Base-by-base conservation (phyloP, 192 early-diverging fungal genomes). In the Glomus cerebriforme region DNA sequence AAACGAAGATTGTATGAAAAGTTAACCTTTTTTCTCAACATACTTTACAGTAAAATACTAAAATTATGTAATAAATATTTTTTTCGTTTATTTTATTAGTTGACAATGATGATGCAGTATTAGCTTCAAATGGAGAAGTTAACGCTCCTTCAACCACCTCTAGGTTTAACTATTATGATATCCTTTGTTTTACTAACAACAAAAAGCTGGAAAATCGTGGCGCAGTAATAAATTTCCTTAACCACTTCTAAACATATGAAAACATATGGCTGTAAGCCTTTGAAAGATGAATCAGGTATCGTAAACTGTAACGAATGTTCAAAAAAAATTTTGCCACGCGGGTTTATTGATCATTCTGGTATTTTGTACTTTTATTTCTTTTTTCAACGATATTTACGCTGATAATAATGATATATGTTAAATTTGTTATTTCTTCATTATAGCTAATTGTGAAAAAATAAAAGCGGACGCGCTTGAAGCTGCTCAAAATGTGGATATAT, bases 291-390 rank as follows among this genome's bases (percentile, higher is more conserved):
- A 15, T 63, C 88, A 24, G 85, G 90, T 12, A 79, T 92, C 8
- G 90, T 95, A 27, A 85, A 83, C 17, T 95, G 94, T 81, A 89
- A 88, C 26, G 73, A 75, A 17, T 95, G 94, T 76, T 49, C 84
- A 22, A 91, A 91, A 71, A 86, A 91, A 8, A 78, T 95, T 34
- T 74, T 94, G 15, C 85, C 92, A 9, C 88, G 84, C 24, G 88
- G 84, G 9, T 90, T 93, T 60, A 83, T 85, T 24, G 83, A 87
- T 7, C 94, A 95, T 80, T 37, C 86, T 80, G 88, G 91, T 91
- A 84, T 35, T 68, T 68, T 68, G 31, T 68, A 34, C 34, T 39
- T 68, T 68, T n/a, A 8, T 12, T 68, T 39, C 9, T 43, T 39
- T 31, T 19, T 68, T 35, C 37, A 24, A 68, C 34, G 1, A 9